Evolutionary conservation across 495 filamentous ascomycete species (phyloP).

Genomic region (Cudoniella acicularis): DNA sequence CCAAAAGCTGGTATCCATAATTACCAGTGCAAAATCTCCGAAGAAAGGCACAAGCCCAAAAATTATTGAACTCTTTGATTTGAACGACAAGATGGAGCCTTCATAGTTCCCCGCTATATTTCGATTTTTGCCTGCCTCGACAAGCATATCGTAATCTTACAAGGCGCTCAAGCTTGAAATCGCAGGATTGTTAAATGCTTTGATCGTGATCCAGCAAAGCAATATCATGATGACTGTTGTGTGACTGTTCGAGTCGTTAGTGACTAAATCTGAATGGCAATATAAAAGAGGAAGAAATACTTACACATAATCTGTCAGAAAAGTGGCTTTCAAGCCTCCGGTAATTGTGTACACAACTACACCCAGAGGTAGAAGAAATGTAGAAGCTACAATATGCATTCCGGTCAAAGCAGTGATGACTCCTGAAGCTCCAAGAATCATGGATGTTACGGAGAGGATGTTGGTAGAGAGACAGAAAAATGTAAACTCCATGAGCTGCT

Average conservation of each 20-base stretch:
- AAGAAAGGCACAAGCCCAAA: conserved; percentile 46
- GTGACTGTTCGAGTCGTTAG: background rate
- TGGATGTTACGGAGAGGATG: conserved; percentile 21
- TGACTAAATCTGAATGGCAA: too few relatives aligned
- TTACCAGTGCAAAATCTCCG: conserved; percentile 46
- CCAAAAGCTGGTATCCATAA: conserved; percentile 32
- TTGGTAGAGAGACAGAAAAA: conserved; percentile 19
- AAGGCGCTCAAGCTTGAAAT: too few relatives aligned
- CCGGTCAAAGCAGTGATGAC: conserved; percentile 23
- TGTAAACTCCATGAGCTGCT: conserved; percentile 36
- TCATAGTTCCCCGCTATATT: conserved; percentile 43
- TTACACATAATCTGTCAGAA: conserved; percentile 33
- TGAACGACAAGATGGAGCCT: conserved; percentile 46
- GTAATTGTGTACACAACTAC: conserved; percentile 30
- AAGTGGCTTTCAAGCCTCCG: conserved; percentile 38
- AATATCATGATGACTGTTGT: background rate
- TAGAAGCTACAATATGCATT: conserved; percentile 23
- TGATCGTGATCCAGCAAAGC: background rate
- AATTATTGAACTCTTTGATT: conserved; percentile 48
- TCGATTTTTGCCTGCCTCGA: conserved; percentile 22
- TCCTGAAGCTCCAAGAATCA: conserved; percentile 22
- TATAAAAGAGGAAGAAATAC: too few relatives aligned
- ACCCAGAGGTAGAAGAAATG: conserved; percentile 26
- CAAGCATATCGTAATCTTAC: conserved; percentile 31
- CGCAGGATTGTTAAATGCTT: background rate